Base-by-base conservation (phyloP, 2,329 filamentous ascomycete genomes). In the Penicillium crustosum region DNA sequence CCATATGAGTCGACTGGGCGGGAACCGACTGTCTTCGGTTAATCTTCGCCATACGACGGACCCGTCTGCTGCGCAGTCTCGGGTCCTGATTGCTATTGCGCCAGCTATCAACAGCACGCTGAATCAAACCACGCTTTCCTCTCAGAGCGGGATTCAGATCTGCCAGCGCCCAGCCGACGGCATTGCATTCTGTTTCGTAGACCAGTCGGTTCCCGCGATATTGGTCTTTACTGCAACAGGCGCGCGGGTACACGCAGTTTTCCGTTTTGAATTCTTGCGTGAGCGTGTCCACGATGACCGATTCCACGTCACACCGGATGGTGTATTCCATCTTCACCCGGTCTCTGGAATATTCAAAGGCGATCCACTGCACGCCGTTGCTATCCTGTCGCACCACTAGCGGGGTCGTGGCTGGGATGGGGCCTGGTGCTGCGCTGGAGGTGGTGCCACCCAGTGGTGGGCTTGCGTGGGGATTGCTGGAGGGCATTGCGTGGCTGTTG, bases 281-380 rank as follows among this genome's bases (percentile, higher is more conserved):
- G 19, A 99, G 83, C 61, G 88, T 88, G 55, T 97, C 92, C 44
- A 93, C 92, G 71, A 93, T 92, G 61, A 99, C 92, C 0, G 93
- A 97, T 78, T 97, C 94, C 21, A 97, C 94, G 68, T 97, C 94
- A 74, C 94, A 97, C 52, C 94, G 89, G 69, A 99, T 99, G 1
- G 93, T 97, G 78, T 99, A 99, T 77, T 97, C 93, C 92, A 97
- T 96, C 85, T 99, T 99, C 66, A 97, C 93, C 45, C 93, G 85
- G 72, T 99, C 93, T 60, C 93, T 87, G 12, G 93, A 97, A 74
- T 99, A 99, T 75, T 99, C 94, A 62, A 97, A 99, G 0, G 92
- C 92, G 70, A 97, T 97, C 94, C 94, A 97, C 75, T 97, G 94
- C 7, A 97, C 93, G 9, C 94, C 94, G 66, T 96, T 97, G 70